Evolutionary conservation across 495 filamentous ascomycete genomes (phyloP), one percentile per base, ranked within the genome.

Genomic region (Penicillium argentinense): DNA sequence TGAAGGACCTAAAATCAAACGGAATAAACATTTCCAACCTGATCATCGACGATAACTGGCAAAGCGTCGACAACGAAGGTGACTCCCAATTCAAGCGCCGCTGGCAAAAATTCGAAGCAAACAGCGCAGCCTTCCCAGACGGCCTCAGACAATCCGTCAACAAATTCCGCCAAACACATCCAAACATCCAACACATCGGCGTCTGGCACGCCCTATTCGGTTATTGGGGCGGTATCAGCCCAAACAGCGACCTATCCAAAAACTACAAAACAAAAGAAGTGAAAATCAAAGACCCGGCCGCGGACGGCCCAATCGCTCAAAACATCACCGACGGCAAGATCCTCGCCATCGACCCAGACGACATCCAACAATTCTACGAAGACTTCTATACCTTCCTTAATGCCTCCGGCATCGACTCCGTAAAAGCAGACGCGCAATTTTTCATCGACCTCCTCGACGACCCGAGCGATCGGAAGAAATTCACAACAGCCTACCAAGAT

Each of bases 11-110:
- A 34, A 79, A 85, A 23, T 67, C 82, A 14, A 77, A 87, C 40
- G 81, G 82, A 1, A 87, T 98, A 53, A 80, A 83, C 9, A 74
- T 97, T 29, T 81, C 82, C 3, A 90, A 82, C 49, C 68, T 97
- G 1, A 95, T 96, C 46, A 93, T 97, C 42, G 92, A 97, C 54
- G 93, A 98, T 60, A 95, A 95, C 56, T 98, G 93, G 93, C 93
- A 98, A 66, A 78, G 85, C 14, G 73, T 96, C 24, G 74, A 86
- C 45, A 80, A 76, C 68, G 53, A 79, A 64, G 64, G 64, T n/a
- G 50, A 71, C 17, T 59, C 63, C 8, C 75, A 82, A 53, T 78
- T 82, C 55, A 49, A 67, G 23, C 68, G 75, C 18, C 67, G 76
- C 9, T 86, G 81, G 84, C 71, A 68, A 19, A 68, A 75, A 9